phyloP scores from a whole-genome alignment of 257 asterid species.

The Capsicum chinense region DNA sequence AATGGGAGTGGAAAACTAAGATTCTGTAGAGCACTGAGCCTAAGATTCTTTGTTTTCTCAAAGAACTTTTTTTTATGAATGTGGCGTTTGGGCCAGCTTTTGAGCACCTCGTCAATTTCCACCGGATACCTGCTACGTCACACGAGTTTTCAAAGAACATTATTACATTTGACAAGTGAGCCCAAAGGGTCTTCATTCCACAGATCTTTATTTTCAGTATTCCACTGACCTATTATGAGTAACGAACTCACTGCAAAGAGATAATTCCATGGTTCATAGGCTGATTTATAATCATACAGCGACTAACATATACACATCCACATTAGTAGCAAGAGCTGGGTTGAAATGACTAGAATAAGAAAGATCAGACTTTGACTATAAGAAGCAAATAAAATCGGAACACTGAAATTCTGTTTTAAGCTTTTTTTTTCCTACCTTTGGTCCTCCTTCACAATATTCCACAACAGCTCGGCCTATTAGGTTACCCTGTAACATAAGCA shows the following conservation, averaged over 20 bases:
- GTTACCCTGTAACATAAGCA: conserved; percentile 70
- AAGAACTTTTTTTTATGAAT: background rate
- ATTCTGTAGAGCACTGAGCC: background rate
- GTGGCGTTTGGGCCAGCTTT: background rate
- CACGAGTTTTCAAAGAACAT: background rate
- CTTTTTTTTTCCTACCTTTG: conserved; percentile 66
- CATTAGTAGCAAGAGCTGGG: background rate
- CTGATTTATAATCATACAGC: background rate
- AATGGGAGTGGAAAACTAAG: background rate
- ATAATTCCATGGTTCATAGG: background rate
- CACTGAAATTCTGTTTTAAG: conserved; percentile 14
- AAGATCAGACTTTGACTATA: conserved; percentile 5
- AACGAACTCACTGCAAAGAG: background rate
- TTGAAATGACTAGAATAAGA: conserved; percentile 7
- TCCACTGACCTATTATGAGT: background rate
- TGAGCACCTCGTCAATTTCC: background rate
- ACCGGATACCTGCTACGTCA: background rate
- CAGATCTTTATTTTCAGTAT: background rate
- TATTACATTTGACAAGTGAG: background rate
- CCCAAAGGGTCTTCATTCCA: background rate
- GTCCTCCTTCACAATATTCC: conserved; percentile 88
- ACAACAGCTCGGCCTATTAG: conserved; percentile 90
- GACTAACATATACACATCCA: background rate
- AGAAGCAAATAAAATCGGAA: conserved; percentile 20
- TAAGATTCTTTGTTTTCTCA: background rate